A percentile compares a stretch with the other conserved stretches of the same genome.
phyloP scores from a whole-genome alignment of 1,139 yeast genomes.

The Magnusiomyces fungicola region DNA sequence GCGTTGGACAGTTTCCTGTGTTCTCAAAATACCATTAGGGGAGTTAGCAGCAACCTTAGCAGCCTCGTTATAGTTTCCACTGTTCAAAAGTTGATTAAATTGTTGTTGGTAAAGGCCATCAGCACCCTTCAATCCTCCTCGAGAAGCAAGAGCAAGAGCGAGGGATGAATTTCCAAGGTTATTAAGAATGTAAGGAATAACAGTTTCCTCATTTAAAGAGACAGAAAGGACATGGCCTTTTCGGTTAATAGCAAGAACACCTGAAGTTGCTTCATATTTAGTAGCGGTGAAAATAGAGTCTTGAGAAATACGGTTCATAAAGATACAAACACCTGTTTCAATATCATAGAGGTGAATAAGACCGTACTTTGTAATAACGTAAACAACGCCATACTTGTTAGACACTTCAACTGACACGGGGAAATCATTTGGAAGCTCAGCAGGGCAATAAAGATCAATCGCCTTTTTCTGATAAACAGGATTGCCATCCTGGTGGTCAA shows the following conservation, averaged over 20 bases:
- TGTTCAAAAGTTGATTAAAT: constrained; percentile 73
- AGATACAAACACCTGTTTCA: constrained; percentile 86
- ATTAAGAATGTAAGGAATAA: constrained; percentile 83
- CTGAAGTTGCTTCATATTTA: constrained; percentile 57
- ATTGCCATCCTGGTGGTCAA: constrained; percentile 81
- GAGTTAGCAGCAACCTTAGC: constrained; percentile 97
- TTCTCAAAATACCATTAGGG: constrained; percentile 71
- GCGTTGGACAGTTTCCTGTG: constrained; percentile 89
- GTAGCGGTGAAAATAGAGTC: constrained; percentile 94
- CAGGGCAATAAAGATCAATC: constrained; percentile 92
- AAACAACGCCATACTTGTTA: constrained; percentile 76
- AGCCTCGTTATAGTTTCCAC: constrained; percentile 86
- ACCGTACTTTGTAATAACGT: constrained; percentile 89
- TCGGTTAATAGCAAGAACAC: constrained; percentile 90
- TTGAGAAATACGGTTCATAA: constrained; percentile 93
- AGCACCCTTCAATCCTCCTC: constrained; percentile 97
- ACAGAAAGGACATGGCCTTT: constrained; percentile 94
- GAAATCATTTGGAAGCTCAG: constrained; percentile 93
- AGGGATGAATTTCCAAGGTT: constrained; percentile 80
- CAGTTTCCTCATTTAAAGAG: constrained; percentile 75
- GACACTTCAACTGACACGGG: constrained; percentile 91
- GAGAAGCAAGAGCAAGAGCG: constrained; percentile 83
- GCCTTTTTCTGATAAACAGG: constrained; percentile 86
- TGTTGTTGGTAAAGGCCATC: constrained; percentile 87
- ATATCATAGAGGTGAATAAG: constrained; percentile 93